These are phyloP conservation scores for Gentiana dahurica DNA, from an alignment of 257 asterid species.

Conservation along the genomic window DNA sequence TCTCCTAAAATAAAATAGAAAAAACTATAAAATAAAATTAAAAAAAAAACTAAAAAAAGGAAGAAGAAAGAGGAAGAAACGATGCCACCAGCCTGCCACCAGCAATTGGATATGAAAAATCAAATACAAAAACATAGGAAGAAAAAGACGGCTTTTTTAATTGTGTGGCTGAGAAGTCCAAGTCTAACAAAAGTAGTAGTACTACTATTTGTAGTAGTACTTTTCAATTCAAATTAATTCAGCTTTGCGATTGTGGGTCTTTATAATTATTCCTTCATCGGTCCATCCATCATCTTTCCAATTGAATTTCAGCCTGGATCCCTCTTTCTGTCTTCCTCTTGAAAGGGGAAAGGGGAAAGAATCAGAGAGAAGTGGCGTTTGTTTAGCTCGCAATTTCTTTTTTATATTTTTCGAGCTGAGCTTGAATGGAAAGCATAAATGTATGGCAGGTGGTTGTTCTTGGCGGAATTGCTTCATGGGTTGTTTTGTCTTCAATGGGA, in stretches of 20 bases:
- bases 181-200: neutral
- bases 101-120: no score
- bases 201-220: no score
- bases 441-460: conserved; percentile 52
- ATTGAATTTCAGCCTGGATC: neutral
- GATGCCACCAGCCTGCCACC: no score
- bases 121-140: no score
- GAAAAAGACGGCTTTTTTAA: no score
- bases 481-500: conserved; percentile 50
- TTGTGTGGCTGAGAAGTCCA: neutral
- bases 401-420: neutral
- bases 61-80: no score
- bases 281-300: no score
- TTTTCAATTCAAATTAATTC: neutral
- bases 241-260: neutral
- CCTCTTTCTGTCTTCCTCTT: conserved; percentile 1
- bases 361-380: neutral
- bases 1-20: no score
- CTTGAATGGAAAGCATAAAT: conserved; percentile 41
- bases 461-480: conserved; percentile 61
- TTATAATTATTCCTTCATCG: no score
- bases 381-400: neutral
- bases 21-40: no score
- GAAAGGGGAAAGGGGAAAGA: neutral
- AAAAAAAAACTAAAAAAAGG: no score